Conservation (phyloP, 2,329 filamentous ascomycete genomes). For the Pyricularia grisea region DNA sequence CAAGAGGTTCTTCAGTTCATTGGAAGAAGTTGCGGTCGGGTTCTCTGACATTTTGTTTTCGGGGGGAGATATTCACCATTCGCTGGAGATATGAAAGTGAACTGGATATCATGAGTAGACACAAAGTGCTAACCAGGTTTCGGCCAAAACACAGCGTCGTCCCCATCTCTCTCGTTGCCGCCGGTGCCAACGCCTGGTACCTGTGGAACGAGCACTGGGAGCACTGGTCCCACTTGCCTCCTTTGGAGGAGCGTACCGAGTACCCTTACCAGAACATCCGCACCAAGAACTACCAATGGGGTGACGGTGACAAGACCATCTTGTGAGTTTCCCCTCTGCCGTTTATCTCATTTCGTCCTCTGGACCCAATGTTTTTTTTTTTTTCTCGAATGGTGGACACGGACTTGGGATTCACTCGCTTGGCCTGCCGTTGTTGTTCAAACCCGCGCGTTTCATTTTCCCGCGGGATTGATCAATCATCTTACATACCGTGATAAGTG, state of each 20-base stretch:
- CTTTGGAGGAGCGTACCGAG: conserved; percentile 83
- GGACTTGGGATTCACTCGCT: not conserved
- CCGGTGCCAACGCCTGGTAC: conserved; percentile 73
- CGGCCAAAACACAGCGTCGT: conserved; percentile 48
- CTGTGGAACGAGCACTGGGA: conserved; percentile 97
- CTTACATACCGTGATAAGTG: not conserved
- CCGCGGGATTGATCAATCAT: not conserved
- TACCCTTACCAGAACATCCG: conserved; percentile 98
- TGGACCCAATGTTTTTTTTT: too few relatives aligned
- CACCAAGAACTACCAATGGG: conserved; percentile 91
- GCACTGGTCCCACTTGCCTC: conserved; percentile 78
- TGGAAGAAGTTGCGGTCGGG: not conserved
- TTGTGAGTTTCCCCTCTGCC: conserved; percentile 11
- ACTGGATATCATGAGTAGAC: not conserved
- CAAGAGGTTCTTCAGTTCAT: not conserved
- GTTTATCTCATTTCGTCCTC: conserved; percentile 48
- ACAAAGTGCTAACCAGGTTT: conserved; percentile 5
- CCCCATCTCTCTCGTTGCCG: conserved; percentile 62
- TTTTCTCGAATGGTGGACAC: conserved; percentile 5
- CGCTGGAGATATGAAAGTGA: not conserved
- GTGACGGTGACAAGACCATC: conserved; percentile 75
- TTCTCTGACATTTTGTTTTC: not conserved
- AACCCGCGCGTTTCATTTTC: not conserved
- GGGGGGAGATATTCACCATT: not conserved
- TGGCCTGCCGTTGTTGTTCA: not conserved